phyloP scores from a whole-genome alignment of 225 moss, liverwort and hornwort genomes.

The Anthoceros angustus region DNA sequence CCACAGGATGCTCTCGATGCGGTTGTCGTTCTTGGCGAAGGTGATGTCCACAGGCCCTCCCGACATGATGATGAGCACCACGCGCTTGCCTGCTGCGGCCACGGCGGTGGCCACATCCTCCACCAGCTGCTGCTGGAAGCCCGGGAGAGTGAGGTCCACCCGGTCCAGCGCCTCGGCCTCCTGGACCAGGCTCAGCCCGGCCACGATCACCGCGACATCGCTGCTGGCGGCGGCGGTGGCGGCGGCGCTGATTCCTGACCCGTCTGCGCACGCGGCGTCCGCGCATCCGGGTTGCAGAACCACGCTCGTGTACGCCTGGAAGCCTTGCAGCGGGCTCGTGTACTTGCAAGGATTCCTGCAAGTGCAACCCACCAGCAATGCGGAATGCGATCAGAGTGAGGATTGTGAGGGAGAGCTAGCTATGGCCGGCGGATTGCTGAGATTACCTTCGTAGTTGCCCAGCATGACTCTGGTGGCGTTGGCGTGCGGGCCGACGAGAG shows the following conservation, averaged over 20 bases:
- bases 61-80: slow-evolving; percentile 59
- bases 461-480: slow-evolving; percentile 46
- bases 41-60: slow-evolving; percentile 67
- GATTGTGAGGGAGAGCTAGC: background rate
- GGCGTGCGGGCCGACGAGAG: slow-evolving; percentile 76
- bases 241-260: slow-evolving; percentile 21
- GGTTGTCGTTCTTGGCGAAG: slow-evolving; percentile 41
- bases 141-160: slow-evolving; percentile 44
- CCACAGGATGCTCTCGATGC: slow-evolving; percentile 56
- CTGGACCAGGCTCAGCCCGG: slow-evolving; percentile 52
- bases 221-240: slow-evolving; percentile 26
- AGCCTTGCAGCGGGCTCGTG: slow-evolving; percentile 37
- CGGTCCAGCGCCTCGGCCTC: slow-evolving; percentile 56
- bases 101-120: slow-evolving; percentile 22
- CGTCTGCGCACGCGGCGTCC: slow-evolving; percentile 30
- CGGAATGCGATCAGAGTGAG: background rate
- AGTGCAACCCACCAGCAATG: background rate
- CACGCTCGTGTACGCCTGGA: slow-evolving; percentile 17
- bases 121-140: slow-evolving; percentile 49
- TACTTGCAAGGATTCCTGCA: slow-evolving; percentile 60
- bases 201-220: slow-evolving; percentile 46
- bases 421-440: too few relatives aligned
- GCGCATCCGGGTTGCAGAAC: slow-evolving; percentile 34
- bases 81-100: slow-evolving; percentile 33
- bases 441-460: slow-evolving; percentile 63